Evolutionary conservation across 441 rosid species (phyloP), one percentile per base, ranked within the genome.

Genomic region (Euphorbia celastroides): DNA sequence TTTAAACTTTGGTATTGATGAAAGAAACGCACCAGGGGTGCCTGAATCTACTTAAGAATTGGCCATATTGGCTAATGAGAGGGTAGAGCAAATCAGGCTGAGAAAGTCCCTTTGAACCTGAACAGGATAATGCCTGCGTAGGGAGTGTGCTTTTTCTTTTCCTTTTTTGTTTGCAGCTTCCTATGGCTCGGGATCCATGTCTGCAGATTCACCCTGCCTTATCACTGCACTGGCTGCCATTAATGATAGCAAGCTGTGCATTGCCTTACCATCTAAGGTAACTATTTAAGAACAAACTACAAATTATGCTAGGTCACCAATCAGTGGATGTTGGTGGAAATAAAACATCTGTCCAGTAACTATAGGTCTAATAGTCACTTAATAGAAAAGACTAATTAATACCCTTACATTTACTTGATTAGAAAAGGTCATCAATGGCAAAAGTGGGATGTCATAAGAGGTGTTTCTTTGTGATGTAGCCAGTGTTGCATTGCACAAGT

Each of bases 61-160:
- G 44, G 63, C 82, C 67, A 64, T 72, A 58, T 70, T 25, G 17
- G 68, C 80, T 34, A n/a, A n/a, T 76, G 66, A 66, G 23, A 71
- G 42, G 51, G 30, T 41, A 44, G 34, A 76, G 83, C 69, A 74
- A 83, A 70, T 69, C 82, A 82, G 96, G 99, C 99, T 89, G 97
- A 89, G 99, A 94, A 83, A 89, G 97, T 89, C 96, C 99, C 97
- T 94, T 91, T 76, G 99, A 89, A 91, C 99, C 99, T 91, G 97
- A 94, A 83, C 99, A 88, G 96, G 99, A 79, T 89, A 91, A 94
- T 91, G 77, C 99, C 96, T 89, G 99, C 99, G 96, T 83, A 91
- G 97, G 99, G 97, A 94, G 97, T 65, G 96, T 94, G 97, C 96
- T 51, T 71, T 81, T 78, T 78, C 51, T 77, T 77, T 76, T 68